Evolutionary conservation across 345 rosid genomes (phyloP).

Genomic region (Moricandia moricandioides): DNA sequence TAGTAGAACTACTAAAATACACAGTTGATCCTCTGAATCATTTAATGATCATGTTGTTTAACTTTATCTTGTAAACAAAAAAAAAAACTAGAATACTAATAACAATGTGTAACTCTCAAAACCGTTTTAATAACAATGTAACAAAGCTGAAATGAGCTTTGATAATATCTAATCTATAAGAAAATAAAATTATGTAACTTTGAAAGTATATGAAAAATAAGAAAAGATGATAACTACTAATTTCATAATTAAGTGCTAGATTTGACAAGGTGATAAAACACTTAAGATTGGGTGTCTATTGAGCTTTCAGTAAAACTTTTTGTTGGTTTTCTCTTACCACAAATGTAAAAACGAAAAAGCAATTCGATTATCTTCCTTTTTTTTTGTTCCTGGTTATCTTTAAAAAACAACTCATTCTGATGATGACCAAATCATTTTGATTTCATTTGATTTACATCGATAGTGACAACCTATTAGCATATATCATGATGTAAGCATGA

Average conservation of each 20-base stretch:
- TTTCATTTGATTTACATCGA: conserved; percentile 7
- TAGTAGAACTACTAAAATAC: not conserved
- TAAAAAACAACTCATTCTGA: conserved; percentile 9
- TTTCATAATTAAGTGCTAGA: not conserved
- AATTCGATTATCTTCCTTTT: not conserved
- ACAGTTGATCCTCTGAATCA: not conserved
- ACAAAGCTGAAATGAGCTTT: not conserved
- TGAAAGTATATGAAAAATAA: not conserved
- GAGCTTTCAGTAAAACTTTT: not conserved
- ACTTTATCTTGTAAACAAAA: not conserved
- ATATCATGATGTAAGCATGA: conserved; percentile 27
- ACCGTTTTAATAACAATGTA: not conserved
- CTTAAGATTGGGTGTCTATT: not conserved
- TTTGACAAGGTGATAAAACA: not conserved
- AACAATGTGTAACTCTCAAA: not conserved
- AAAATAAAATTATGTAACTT: not conserved
- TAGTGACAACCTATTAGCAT: conserved; percentile 1
- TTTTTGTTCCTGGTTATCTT: conserved; percentile 3
- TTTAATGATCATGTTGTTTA: not conserved
- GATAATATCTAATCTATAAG: not conserved
- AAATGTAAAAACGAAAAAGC: conserved; percentile 2
- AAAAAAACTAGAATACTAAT: not conserved
- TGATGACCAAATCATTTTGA: conserved; percentile 32
- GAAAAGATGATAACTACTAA: not conserved
- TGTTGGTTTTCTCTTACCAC: not conserved